Evolutionary conservation across 2,329 filamentous ascomycete species (phyloP), one percentile per base, ranked within the genome.

Genomic region (Biscogniauxia mediterranea): DNA sequence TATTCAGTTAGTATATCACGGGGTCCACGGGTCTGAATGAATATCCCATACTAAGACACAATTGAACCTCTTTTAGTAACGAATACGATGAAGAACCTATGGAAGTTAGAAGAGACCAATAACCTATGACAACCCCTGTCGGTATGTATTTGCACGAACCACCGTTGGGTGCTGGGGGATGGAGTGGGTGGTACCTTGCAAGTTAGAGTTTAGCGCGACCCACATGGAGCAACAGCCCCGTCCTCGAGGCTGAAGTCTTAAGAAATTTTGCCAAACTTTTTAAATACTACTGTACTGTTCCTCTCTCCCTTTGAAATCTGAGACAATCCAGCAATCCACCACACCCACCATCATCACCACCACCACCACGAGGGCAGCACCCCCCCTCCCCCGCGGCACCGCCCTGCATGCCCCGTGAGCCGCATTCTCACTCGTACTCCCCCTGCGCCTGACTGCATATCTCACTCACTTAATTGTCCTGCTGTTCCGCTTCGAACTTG

Each of bases 321-420:
- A 63, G 62, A 64, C 59, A 62, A 52, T 63, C 46, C 11, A 6
- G 7, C 28, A 62, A 52, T 63, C 46, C 58, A 26, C 64, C 61
- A 65, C 62, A 64, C 63, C 60, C 69, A 66, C 66, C 68, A 70
- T 66, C 59, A 64, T 64, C 65, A 66, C 63, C 68, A 64, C 65
- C 65, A 66, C 63, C 68, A 69, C 69, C 68, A 71, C 69, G 70
- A 68, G 70, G 66, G 56, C 69, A 32, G 53, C 5, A 52, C 20
- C 51, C 51, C 51, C 51, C 28, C 26, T 56, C 49, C n/a, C n/a
- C n/a, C n/a, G n/a, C n/a, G n/a, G 61, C 62, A 71, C 64, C 55
- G 58, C 63, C 59, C 62, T 46, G 38, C 38, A 46, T 52, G 26
- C 64, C 67, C 63, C 69, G 70, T 71, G 70, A 71, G 70, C 68